A percentile compares a stretch with the other conserved stretches of the same genome.
These are phyloP conservation scores for Suillus clintonianus DNA, from an alignment of 768 basidiomycete genomes.

Conservation along the genomic window DNA sequence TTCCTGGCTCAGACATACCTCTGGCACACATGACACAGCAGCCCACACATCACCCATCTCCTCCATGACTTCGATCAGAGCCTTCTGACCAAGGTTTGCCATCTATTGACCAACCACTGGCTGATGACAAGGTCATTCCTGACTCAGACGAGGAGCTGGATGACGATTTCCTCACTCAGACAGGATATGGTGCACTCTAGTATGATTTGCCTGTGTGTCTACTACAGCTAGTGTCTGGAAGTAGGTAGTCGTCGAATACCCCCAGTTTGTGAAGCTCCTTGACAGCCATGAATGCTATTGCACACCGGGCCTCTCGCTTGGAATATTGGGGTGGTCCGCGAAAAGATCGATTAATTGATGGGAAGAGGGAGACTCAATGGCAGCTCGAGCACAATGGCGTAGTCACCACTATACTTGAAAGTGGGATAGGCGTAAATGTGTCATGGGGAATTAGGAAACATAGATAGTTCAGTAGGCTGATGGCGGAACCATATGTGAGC, in stretches of 20 bases:
- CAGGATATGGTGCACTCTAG: conserved; percentile 2
- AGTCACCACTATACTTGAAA: conserved; percentile 66
- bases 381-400: conserved; percentile 56
- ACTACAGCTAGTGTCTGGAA: too few species aligned
- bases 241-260: conserved; percentile 73
- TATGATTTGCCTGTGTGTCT: too few species aligned
- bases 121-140: neutral
- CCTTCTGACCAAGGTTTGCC: too few species aligned
- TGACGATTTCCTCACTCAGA: neutral
- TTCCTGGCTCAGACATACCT: too few species aligned
- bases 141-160: conserved; percentile 5
- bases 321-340: conserved; percentile 60
- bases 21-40: too few species aligned
- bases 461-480: conserved; percentile 71
- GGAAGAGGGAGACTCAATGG: conserved; percentile 69
- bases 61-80: too few species aligned
- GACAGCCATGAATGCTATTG: conserved; percentile 79
- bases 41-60: too few species aligned
- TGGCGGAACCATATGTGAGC: conserved; percentile 76
- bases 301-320: conserved; percentile 82
- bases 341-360: conserved; percentile 51
- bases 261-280: conserved; percentile 66
- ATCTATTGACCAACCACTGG: too few species aligned
- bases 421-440: conserved; percentile 58
- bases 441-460: conserved; percentile 79